Evolutionary conservation across 2,329 filamentous ascomycete genomes (phyloP).

Genomic region (Furcasterigmium furcatum): DNA sequence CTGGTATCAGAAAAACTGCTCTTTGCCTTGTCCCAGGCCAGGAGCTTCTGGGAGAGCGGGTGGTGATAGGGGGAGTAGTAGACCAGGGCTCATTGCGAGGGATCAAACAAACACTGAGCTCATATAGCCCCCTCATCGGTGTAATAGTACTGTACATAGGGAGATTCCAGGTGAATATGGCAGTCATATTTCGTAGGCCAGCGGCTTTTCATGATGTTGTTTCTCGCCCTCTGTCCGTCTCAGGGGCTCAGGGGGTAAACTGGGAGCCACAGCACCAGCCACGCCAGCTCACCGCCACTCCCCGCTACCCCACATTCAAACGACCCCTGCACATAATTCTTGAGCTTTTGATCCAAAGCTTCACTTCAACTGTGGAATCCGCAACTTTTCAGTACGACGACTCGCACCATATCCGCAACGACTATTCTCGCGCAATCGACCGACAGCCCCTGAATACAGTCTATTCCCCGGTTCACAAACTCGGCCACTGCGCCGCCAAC

Average conservation of each 20-base stretch:
- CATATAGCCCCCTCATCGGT: too few relatives aligned
- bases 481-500: neutral
- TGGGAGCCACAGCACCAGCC: neutral
- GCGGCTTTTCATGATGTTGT: neutral
- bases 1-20: too few relatives aligned
- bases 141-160: too few relatives aligned
- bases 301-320: neutral
- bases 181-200: too few relatives aligned
- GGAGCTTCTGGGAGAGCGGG: too few relatives aligned
- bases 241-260: neutral
- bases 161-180: too few relatives aligned
- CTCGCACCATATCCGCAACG: neutral
- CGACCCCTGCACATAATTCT: neutral
- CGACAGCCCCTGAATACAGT: neutral
- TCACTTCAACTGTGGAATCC: neutral
- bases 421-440: neutral
- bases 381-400: conserved; percentile 1
- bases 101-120: too few relatives aligned
- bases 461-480: too few relatives aligned
- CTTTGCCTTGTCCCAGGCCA: too few relatives aligned
- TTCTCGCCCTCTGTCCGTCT: neutral
- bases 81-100: too few relatives aligned
- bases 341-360: neutral
- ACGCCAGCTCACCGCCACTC: neutral
- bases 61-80: too few relatives aligned